These are phyloP conservation scores for Cornus kousa DNA, from an alignment of 148 eudicot species.

Conservation along the genomic window DNA sequence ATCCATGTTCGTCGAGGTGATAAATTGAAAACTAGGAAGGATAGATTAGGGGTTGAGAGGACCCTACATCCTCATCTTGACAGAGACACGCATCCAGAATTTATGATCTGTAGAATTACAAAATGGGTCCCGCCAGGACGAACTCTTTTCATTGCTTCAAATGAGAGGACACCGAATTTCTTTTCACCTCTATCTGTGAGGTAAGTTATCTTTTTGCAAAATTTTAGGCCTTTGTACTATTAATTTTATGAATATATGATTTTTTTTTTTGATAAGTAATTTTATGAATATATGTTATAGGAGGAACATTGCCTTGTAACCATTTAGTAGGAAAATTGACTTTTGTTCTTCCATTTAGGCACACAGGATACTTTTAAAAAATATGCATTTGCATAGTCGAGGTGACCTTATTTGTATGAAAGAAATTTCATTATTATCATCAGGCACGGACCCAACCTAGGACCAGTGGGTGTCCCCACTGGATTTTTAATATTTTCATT, in stretches of 20 bases:
- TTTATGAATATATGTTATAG: neutral
- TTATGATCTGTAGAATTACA: constrained; percentile 69
- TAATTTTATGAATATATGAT: neutral
- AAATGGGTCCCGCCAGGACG: constrained; percentile 87
- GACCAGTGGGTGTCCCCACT: too few relatives aligned
- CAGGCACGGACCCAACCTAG: too few relatives aligned
- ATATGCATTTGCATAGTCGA: too few relatives aligned
- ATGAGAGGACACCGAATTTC: constrained; percentile 82
- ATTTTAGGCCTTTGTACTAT: neutral
- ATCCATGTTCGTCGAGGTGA: constrained; percentile 98
- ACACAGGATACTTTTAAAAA: too few relatives aligned
- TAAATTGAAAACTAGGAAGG: constrained; percentile 78
- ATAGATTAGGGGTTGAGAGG: constrained; percentile 74
- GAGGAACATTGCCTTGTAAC: neutral
- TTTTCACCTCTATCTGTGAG: constrained; percentile 77
- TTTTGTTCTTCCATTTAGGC: neutral
- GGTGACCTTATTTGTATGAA: too few relatives aligned
- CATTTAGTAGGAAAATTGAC: neutral
- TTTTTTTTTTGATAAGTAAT: neutral
- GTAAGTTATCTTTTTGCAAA: constrained; percentile 26
- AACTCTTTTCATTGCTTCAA: constrained; percentile 84
- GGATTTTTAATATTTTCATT: too few relatives aligned
- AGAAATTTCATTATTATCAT: too few relatives aligned
- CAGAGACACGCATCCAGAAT: constrained; percentile 88
- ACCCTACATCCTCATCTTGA: constrained; percentile 83